These are phyloP conservation scores for Porphyridium purpureum DNA, from an alignment of 23 red algal species.

Conservation along the genomic window DNA sequence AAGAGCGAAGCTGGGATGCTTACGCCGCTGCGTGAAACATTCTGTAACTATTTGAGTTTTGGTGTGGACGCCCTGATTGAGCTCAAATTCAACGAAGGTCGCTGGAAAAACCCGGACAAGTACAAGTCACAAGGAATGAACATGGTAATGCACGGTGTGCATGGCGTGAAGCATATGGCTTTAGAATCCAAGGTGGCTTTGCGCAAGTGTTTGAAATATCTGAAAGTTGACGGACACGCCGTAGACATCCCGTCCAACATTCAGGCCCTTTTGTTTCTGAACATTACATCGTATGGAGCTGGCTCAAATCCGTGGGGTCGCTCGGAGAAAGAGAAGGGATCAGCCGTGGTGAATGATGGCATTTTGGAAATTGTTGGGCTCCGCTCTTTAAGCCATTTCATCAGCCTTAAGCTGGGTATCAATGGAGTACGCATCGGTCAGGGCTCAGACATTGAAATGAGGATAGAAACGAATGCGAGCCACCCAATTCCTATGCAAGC, in stretches of 20 bases:
- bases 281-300: slow-evolving; percentile 90
- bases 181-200: slow-evolving; percentile 8
- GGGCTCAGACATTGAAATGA: slow-evolving; percentile 27
- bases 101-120: slow-evolving; percentile 61
- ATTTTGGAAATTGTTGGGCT: slow-evolving; percentile 65
- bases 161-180: slow-evolving; percentile 21
- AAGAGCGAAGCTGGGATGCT: no score
- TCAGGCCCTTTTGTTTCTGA: slow-evolving; percentile 75
- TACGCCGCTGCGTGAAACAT: no score
- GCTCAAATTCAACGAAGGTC: slow-evolving; percentile 61
- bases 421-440: slow-evolving; percentile 46
- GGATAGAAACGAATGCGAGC: slow-evolving; percentile 29
- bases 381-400: slow-evolving; percentile 55
- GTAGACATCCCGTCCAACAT: slow-evolving; percentile 35
- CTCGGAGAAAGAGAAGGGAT: slow-evolving; percentile 11
- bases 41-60: slow-evolving; percentile 81
- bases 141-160: slow-evolving; percentile 18
- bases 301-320: slow-evolving; percentile 63
- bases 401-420: slow-evolving; percentile 30
- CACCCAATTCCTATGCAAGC: slow-evolving; percentile 44
- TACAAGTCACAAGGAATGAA: slow-evolving; percentile 53
- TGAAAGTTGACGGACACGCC: slow-evolving; percentile 25
- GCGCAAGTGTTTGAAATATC: not conserved
- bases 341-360: slow-evolving; percentile 69
- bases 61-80: slow-evolving; percentile 90